phyloP scores from a whole-genome alignment of 768 basidiomycete species.

The Phlegmacium glaucopus region DNA sequence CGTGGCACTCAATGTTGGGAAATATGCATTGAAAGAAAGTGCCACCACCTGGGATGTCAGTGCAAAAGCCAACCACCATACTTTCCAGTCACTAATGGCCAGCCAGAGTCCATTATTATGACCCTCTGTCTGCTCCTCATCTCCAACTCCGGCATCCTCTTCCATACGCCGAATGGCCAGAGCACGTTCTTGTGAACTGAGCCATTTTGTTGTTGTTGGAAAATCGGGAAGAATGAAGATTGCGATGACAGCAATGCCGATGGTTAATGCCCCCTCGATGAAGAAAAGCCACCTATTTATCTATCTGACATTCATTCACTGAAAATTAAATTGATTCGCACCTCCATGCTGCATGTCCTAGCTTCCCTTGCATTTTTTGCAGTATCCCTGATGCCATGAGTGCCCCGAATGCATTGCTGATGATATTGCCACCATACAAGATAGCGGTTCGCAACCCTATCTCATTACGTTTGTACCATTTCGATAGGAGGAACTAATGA shows the following conservation, averaged over 20 bases:
- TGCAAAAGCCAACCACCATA: conserved; percentile 73
- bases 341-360: conserved; percentile 77
- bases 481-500: conserved; percentile 54
- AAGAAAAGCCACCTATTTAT: conserved; percentile 68
- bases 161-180: conserved; percentile 63
- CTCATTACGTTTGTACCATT: conserved; percentile 78
- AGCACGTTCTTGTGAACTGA: conserved; percentile 53
- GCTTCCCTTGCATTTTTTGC: conserved; percentile 66
- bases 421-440: conserved; percentile 71
- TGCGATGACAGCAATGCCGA: conserved; percentile 47
- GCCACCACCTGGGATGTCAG: conserved; percentile 59
- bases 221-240: conserved; percentile 77
- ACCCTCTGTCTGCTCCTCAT: conserved; percentile 44
- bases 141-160: conserved; percentile 60
- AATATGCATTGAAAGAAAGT: conserved; percentile 78
- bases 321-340: conserved; percentile 22
- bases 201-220: conserved; percentile 58
- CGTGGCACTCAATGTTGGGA: conserved; percentile 75
- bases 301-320: not conserved
- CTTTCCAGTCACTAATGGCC: conserved; percentile 73
- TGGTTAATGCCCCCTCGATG: conserved; percentile 66
- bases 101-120: conserved; percentile 47
- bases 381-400: conserved; percentile 80
- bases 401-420: conserved; percentile 82
- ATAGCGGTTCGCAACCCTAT: conserved; percentile 70